phyloP scores from a whole-genome alignment of 2,329 filamentous ascomycete genomes.

The Stagonosporopsis vannaccii region DNA sequence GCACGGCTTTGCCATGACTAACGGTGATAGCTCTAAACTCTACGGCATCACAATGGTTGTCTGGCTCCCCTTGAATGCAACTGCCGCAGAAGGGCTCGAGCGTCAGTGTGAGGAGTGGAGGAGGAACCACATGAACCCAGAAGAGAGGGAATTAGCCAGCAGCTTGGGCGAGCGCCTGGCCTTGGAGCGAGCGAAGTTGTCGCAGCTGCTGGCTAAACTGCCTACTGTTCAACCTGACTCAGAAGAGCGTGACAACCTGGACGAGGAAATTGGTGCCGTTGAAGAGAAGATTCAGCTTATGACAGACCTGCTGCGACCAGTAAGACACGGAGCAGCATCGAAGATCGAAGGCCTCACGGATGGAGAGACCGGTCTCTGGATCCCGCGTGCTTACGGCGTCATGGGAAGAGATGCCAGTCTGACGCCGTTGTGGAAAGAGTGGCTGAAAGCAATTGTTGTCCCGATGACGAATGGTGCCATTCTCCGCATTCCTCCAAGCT shows the following conservation, averaged over 20 bases:
- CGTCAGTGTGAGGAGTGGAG: conserved; percentile 63
- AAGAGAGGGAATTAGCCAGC: conserved; percentile 89
- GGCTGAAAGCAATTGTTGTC: conserved; percentile 90
- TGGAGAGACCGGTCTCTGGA: conserved; percentile 95
- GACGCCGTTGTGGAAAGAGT: conserved; percentile 97
- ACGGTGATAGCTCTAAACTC: conserved; percentile 86
- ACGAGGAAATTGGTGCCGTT: conserved; percentile 93
- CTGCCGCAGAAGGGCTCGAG: conserved; percentile 84
- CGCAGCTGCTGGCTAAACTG: conserved; percentile 82
- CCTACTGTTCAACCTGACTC: conserved; percentile 83
- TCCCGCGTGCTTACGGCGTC: conserved; percentile 90
- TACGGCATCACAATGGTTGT: conserved; percentile 91
- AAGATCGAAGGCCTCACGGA: conserved; percentile 97
- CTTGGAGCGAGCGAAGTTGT: conserved; percentile 86
- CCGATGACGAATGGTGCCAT: conserved; percentile 92
- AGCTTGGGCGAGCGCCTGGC: conserved; percentile 90
- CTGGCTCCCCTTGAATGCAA: conserved; percentile 85
- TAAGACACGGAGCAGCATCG: conserved; percentile 91
- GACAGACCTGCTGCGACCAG: conserved; percentile 91
- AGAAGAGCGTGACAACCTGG: conserved; percentile 78
- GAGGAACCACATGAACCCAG: conserved; percentile 78
- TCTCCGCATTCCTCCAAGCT: conserved; percentile 83
- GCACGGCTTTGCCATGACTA: conserved; percentile 99
- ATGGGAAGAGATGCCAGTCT: conserved; percentile 83
- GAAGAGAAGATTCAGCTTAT: conserved; percentile 98